phyloP scores from a whole-genome alignment of 1,284 basidiomycete species.

The Ustanciosporium gigantosporum region DNA sequence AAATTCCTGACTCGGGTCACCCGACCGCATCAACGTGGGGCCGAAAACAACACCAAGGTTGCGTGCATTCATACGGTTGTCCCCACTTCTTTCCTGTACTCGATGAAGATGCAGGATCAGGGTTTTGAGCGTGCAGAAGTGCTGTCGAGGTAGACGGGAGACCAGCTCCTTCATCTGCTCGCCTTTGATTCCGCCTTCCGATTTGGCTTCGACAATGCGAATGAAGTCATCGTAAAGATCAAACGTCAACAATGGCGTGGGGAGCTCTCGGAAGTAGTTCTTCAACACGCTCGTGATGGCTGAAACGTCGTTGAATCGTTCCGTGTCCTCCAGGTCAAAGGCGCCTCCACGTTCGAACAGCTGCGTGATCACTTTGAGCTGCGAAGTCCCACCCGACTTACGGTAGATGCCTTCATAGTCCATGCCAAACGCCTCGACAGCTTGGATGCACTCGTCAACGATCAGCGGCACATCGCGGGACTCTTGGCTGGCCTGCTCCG shows the following conservation, averaged over 20 bases:
- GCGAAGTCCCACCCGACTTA: constrained; percentile 89
- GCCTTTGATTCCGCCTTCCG: constrained; percentile 8
- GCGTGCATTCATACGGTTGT: constrained; percentile 90
- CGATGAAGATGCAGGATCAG: constrained; percentile 83
- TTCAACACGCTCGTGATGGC: constrained; percentile 96
- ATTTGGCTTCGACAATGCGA: constrained; percentile 48
- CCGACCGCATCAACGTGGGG: constrained; percentile 89
- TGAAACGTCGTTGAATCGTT: constrained; percentile 94
- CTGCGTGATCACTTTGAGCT: constrained; percentile 89
- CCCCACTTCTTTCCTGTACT: constrained; percentile 62
- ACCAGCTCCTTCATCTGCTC: constrained; percentile 68
- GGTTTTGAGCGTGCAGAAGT: constrained; percentile 80
- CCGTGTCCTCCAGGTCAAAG: constrained; percentile 83
- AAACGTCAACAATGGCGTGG: constrained; percentile 85
- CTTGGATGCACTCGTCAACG: constrained; percentile 77
- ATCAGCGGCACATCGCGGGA: constrained; percentile 77
- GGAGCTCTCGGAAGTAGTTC: constrained; percentile 90
- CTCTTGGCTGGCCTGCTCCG: constrained; percentile 80
- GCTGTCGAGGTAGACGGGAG: constrained; percentile 77
- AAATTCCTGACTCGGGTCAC: constrained; percentile 84
- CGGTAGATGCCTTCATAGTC: constrained; percentile 95
- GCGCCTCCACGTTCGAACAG: constrained; percentile 89
- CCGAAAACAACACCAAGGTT: constrained; percentile 99
- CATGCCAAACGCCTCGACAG: constrained; percentile 64
- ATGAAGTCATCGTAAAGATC: constrained; percentile 87